Evolutionary conservation across 805 yeast genomes (phyloP).

Genomic region (Pichia nanzhaoensis): DNA sequence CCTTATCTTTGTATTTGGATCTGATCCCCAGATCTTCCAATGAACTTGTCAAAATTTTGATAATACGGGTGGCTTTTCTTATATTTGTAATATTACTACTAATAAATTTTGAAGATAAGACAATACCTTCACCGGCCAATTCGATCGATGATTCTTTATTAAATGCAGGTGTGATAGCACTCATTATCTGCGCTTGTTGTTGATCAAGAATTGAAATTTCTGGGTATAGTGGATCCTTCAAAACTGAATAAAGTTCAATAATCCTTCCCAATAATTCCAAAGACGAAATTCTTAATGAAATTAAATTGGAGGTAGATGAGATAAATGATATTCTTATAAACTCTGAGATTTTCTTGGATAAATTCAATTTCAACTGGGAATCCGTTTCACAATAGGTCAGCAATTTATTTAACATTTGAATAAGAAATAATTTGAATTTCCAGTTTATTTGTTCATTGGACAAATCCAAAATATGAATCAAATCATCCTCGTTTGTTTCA

Average conservation of each 20-base stretch:
- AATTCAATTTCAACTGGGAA: slow-evolving; percentile 31
- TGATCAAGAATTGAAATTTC: slow-evolving; percentile 72
- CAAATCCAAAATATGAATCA: slow-evolving; percentile 23
- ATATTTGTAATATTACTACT: slow-evolving; percentile 50
- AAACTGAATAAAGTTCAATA: slow-evolving; percentile 50
- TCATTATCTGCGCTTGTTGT: slow-evolving; percentile 89
- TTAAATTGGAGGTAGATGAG: slow-evolving; percentile 69
- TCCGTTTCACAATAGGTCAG: slow-evolving; percentile 36
- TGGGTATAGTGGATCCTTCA: slow-evolving; percentile 67
- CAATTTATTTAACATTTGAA: slow-evolving; percentile 40
- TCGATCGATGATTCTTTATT: slow-evolving; percentile 62
- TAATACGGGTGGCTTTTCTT: slow-evolving; percentile 45
- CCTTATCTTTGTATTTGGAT: slow-evolving; percentile 19
- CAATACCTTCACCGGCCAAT: slow-evolving; percentile 70
- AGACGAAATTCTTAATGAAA: slow-evolving; percentile 56
- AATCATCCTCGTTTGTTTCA: neutral
- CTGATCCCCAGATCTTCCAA: slow-evolving; percentile 47
- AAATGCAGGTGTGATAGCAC: slow-evolving; percentile 87
- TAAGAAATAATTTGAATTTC: slow-evolving; percentile 46
- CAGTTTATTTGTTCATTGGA: slow-evolving; percentile 52
- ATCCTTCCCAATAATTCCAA: slow-evolving; percentile 58
- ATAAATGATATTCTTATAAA: slow-evolving; percentile 72
- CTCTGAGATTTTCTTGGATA: slow-evolving; percentile 48
- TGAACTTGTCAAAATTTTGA: slow-evolving; percentile 58
- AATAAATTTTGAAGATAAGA: slow-evolving; percentile 70